Conservation (phyloP, 768 basidiomycete genomes). For the Suillus placidus region DNA sequence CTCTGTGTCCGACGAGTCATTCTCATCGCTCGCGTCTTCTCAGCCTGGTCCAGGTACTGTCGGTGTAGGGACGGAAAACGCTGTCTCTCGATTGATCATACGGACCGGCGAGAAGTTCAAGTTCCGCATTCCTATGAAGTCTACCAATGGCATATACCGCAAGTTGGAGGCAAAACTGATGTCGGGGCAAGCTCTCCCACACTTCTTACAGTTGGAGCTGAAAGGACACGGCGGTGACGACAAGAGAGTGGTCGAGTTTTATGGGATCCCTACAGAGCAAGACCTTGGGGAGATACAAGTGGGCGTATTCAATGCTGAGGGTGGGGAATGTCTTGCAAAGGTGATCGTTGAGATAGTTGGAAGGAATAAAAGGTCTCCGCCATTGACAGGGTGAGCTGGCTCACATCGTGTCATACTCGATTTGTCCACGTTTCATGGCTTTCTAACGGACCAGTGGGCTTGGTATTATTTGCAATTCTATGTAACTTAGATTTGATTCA, state of each 20-base stretch:
- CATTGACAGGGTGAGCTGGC: slow-evolving; percentile 31
- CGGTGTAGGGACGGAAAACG: slow-evolving; percentile 28
- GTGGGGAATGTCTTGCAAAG: slow-evolving; percentile 54
- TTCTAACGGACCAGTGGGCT: slow-evolving; percentile 17
- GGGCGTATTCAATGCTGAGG: slow-evolving; percentile 55
- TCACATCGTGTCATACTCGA: slow-evolving; percentile 15
- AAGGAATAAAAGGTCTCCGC: slow-evolving; percentile 31
- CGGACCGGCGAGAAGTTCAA: slow-evolving; percentile 61
- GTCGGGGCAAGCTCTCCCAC: slow-evolving; percentile 55
- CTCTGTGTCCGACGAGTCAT: slow-evolving; percentile 47
- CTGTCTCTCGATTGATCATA: slow-evolving; percentile 46
- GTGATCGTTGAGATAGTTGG: slow-evolving; percentile 59
- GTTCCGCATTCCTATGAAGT: slow-evolving; percentile 52
- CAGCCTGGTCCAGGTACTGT: slow-evolving; percentile 38
- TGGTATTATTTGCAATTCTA: slow-evolving; percentile 26
- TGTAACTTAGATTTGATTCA: slow-evolving; percentile 14
- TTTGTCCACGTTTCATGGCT: slow-evolving; percentile 5
- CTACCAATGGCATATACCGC: slow-evolving; percentile 29
- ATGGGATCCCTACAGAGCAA: slow-evolving; percentile 49
- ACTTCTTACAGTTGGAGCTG: slow-evolving; percentile 57
- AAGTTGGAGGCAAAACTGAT: slow-evolving; percentile 51
- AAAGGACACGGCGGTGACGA: slow-evolving; percentile 39
- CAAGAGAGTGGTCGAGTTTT: slow-evolving; percentile 57
- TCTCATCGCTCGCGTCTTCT: slow-evolving; percentile 66
- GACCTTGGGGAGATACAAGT: slow-evolving; percentile 59